Base-by-base conservation (phyloP, 495 filamentous ascomycete species). In the Diplogelasinospora grovesii region DNA sequence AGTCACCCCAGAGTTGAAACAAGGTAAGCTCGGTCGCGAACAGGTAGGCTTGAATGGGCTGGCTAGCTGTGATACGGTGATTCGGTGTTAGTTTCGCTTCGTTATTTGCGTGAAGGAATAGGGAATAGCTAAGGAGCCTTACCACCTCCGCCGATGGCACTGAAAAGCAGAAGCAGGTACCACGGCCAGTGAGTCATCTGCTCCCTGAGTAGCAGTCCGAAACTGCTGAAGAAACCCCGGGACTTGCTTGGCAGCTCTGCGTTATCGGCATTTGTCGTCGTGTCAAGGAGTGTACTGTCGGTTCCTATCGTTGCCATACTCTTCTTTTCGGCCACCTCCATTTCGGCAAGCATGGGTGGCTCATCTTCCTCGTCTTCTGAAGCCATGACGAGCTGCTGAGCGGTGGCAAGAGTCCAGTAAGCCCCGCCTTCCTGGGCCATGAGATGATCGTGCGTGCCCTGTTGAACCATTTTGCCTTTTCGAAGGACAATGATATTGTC, bases 381-480 rank as follows among this genome's bases (percentile, higher is more conserved):
- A 24, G 41, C 58, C 52, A 57, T 56, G 0, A 39, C 42, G 3
- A 78, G 52, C 36, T 70, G 64, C 41, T 79, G 74, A 7, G 72
- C 67, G 29, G 65, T 67, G 13, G 75, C 75, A 14, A 78, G 56
- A 9, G 60, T 48, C 52, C 60, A 74, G 51, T 78, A 79, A 0
- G 63, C 77, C 0, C 76, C 75, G n/a, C 63, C 79, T 9, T 71
- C 59, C 19, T 74, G 59, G 9, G 64, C 61, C 42, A 89, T 61
- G 42, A 93, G 61, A 38, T 72, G 70, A 2, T 76, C 73, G 55
- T 88, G 85, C 15, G 75, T 83, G 10, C 86, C 85, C 48, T 69
- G 60, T 52, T 89, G 83, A 14, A 85, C 22, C 43, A 89, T 85
- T 22, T 63, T 64, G 20, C 78, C 78, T 28, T 75, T 68, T 14